Evolutionary conservation across 768 basidiomycete species (phyloP), one percentile per base, ranked within the genome.

Genomic region (Scleroderma citrinum): DNA sequence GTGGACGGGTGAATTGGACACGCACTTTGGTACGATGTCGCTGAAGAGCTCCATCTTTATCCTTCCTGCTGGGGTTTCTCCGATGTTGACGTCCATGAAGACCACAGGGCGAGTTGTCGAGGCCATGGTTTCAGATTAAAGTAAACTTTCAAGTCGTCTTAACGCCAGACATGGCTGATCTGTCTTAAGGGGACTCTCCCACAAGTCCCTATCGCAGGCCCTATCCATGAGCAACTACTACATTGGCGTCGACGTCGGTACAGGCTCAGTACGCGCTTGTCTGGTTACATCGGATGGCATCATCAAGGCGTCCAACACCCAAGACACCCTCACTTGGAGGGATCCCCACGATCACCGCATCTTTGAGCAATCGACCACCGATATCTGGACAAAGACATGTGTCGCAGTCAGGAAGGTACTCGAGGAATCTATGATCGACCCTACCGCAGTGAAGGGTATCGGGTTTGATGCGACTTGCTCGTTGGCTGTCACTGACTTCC

Each of bases 401-500:
- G 69, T 64, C 47, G 78, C 80, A 29, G 74, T 88, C 50, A 80
- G 74, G 58, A 75, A 75, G 5, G 84, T 90, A 45, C 69, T 98
- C 21, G 52, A 72, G 8, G 69, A 75, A 26, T 75, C 85, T 0
- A 69, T 76, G 3, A 66, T 90, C 24, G 55, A 75, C 26, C 77
- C 85, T 10, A 63, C 69, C 3, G 67, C 73, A 5, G 83, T 99
- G 49, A 90, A 87, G 59, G 96, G 96, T 1, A 59, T 97, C 39
- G 92, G 93, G 13, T 93, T 95, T 65, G 94, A 97, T 66, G 95
- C 94, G 41, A 99, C 96, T 0, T 99, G 96, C 69, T 96, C 93
- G 0, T 75, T 98, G 36, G 92, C 94, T 0, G 94, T 97, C 19
- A 74, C 83, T 1, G 83, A 90, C 62, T 68, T 78, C 43, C 63